phyloP scores from a whole-genome alignment of 1,284 basidiomycete genomes.

The Puccinia horiana region DNA sequence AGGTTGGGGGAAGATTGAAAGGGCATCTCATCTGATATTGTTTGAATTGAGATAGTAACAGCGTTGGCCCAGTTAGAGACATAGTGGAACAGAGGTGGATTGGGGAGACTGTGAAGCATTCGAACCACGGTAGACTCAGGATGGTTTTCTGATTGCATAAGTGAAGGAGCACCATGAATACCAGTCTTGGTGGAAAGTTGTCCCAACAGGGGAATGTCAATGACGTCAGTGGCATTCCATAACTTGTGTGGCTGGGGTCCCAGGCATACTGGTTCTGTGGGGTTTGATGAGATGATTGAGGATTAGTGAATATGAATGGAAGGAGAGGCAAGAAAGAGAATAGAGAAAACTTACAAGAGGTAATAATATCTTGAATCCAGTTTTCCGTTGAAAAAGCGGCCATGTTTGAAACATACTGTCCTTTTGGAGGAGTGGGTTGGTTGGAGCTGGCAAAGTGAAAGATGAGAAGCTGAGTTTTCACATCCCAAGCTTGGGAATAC shows the following conservation, averaged over 20 bases:
- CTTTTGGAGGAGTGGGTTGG: background rate
- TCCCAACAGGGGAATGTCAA: no score
- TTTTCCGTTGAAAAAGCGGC: slow-evolving; percentile 8
- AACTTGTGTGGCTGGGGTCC: no score
- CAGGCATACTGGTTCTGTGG: background rate
- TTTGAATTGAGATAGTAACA: no score
- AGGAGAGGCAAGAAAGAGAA: no score
- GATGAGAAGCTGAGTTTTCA: background rate
- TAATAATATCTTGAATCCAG: background rate
- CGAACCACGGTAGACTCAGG: no score
- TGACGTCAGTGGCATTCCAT: no score
- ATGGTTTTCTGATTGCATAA: no score
- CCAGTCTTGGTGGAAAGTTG: no score
- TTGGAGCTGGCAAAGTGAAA: background rate
- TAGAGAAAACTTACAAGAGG: background rate
- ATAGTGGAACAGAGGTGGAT: background rate
- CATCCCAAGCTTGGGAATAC: slow-evolving; percentile 4
- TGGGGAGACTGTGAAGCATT: background rate
- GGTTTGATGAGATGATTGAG: background rate
- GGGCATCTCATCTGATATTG: background rate
- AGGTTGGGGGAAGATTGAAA: background rate
- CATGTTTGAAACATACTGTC: slow-evolving; percentile 3
- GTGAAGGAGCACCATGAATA: no score
- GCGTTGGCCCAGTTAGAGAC: background rate
- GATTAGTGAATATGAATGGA: no score